Evolutionary conservation across 164 flowering plant genomes (phyloP).

Genomic region (Akebia trifoliata): DNA sequence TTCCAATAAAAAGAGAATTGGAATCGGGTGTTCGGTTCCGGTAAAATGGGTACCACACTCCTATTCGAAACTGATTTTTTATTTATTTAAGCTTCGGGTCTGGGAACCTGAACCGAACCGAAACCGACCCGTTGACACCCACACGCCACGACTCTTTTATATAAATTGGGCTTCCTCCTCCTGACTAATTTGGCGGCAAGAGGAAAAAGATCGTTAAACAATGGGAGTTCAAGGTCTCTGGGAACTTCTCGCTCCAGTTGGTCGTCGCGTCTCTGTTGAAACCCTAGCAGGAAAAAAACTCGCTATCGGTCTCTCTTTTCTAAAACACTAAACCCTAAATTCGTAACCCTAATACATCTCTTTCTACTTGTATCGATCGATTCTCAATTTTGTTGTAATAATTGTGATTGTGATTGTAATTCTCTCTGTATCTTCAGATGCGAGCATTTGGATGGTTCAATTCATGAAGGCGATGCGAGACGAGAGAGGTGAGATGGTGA

Average conservation of each 20-base stretch:
- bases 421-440: conserved; percentile 52
- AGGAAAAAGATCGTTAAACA: neutral
- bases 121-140: no score
- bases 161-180: no score
- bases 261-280: conserved; percentile 96
- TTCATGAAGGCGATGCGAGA: conserved; percentile 99
- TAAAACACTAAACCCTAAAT: conserved; percentile 19
- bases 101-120: no score
- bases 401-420: no score
- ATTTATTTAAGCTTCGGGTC: no score
- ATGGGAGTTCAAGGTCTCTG: conserved; percentile 97
- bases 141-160: no score
- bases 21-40: no score
- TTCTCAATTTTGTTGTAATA: no score
- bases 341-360: neutral
- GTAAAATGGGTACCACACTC: no score
- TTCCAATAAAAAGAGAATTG: no score
- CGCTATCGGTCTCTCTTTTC: conserved; percentile 62
- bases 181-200: conserved; percentile 1
- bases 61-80: no score
- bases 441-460: conserved; percentile 97
- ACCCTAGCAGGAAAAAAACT: conserved; percentile 85
- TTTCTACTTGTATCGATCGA: no score
- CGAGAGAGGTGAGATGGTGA: conserved; percentile 91
- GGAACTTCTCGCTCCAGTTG: conserved; percentile 97